A percentile compares a stretch with the other conserved stretches of the same genome.
Evolutionary conservation across 768 basidiomycete genomes (phyloP).

Genomic region (Suillus subaureus): DNA sequence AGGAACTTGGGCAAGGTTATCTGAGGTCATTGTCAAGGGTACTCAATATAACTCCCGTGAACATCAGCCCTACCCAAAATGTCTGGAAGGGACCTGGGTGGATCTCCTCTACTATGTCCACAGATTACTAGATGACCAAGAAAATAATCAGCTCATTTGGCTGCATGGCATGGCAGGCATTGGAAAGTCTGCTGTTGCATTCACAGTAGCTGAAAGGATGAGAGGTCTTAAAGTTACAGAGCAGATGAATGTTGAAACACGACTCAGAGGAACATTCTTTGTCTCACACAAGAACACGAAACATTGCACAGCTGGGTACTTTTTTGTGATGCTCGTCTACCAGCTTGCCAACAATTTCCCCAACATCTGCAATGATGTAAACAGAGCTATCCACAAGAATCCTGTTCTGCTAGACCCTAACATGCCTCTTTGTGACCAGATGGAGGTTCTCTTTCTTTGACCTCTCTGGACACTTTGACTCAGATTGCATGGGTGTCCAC

Average conservation of each 20-base stretch:
- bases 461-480: background rate
- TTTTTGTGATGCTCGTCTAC: background rate
- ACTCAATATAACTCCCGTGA: background rate
- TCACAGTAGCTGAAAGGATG: background rate
- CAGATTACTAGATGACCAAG: background rate
- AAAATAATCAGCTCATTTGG: background rate
- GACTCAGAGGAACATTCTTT: background rate
- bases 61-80: background rate
- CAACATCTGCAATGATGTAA: background rate
- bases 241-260: background rate
- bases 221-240: background rate
- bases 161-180: background rate
- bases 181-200: background rate
- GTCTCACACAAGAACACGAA: background rate
- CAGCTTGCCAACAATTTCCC: background rate
- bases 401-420: background rate
- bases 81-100: background rate
- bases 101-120: background rate
- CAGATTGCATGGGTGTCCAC: background rate
- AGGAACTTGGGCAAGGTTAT: background rate
- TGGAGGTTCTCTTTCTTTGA: background rate
- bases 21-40: background rate
- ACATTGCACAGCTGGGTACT: background rate
- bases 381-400: background rate
- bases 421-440: background rate